phyloP scores from a whole-genome alignment of 352 stramenopile species.

The Phytopythium helicoides region DNA sequence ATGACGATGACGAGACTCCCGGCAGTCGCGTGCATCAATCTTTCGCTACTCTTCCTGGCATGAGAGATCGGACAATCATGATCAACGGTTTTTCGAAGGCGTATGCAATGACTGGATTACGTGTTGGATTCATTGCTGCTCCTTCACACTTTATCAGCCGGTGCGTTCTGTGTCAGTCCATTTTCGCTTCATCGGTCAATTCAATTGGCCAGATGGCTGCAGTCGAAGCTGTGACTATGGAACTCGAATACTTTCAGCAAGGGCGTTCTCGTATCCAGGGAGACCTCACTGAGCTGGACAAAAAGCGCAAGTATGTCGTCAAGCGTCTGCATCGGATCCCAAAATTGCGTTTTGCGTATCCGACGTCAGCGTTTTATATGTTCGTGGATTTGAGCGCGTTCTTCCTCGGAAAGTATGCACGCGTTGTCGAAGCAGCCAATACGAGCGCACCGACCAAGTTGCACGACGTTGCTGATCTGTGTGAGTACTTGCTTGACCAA shows the following conservation, averaged over 20 bases:
- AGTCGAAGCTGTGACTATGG: slow-evolving; percentile 85
- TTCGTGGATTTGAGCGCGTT: slow-evolving; percentile 88
- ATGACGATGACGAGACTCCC: slow-evolving; percentile 54
- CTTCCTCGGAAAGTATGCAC: slow-evolving; percentile 31
- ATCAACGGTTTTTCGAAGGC: slow-evolving; percentile 97
- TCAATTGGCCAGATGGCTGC: slow-evolving; percentile 92
- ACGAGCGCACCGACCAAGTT: slow-evolving; percentile 26
- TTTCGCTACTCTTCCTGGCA: slow-evolving; percentile 71
- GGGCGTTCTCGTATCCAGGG: slow-evolving; percentile 44
- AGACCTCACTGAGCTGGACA: slow-evolving; percentile 39
- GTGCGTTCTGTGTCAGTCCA: slow-evolving; percentile 91
- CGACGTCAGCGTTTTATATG: slow-evolving; percentile 95
- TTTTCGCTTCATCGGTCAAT: slow-evolving; percentile 93
- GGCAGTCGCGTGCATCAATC: slow-evolving; percentile 50
- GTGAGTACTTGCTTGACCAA: too few species aligned
- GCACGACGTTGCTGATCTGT: slow-evolving; percentile 26
- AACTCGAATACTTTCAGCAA: slow-evolving; percentile 48
- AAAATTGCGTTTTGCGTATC: slow-evolving; percentile 76
- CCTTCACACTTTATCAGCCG: slow-evolving; percentile 77
- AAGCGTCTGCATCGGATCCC: slow-evolving; percentile 75
- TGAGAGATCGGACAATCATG: slow-evolving; percentile 90
- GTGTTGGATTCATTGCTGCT: slow-evolving; percentile 91
- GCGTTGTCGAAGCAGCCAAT: too few species aligned
- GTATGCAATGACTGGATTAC: slow-evolving; percentile 95
- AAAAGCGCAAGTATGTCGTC: slow-evolving; percentile 91